Evolutionary conservation across 75 land plant genomes (phyloP).

Genomic region (Chamaecyparis obtusa): DNA sequence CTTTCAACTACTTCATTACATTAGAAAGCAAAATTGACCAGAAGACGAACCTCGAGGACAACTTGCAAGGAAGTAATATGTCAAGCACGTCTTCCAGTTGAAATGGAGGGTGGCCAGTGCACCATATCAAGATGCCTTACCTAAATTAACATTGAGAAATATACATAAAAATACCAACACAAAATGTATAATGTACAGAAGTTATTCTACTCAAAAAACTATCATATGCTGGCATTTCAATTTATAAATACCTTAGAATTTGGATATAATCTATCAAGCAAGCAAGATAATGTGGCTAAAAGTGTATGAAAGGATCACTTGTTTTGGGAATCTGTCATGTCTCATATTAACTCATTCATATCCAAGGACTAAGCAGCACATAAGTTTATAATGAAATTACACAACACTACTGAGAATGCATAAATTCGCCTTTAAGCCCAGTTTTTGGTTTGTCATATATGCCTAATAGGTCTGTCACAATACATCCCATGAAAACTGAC

Average conservation of each 20-base stretch:
- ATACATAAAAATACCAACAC: neutral
- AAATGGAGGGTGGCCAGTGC: neutral
- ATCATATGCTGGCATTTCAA: too few species aligned
- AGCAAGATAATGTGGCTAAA: too few species aligned
- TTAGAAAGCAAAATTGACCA: neutral
- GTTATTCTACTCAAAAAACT: too few species aligned
- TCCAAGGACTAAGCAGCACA: neutral
- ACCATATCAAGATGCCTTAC: neutral
- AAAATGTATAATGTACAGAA: too few species aligned
- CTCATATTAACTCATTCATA: neutral
- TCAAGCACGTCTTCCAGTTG: neutral
- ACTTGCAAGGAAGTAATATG: neutral
- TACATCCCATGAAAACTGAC: neutral
- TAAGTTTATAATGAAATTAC: neutral
- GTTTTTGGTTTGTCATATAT: neutral
- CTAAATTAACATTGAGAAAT: neutral
- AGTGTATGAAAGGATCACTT: neutral
- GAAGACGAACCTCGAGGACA: neutral
- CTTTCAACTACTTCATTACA: neutral
- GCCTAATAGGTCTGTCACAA: neutral
- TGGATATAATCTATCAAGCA: too few species aligned
- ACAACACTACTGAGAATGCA: neutral
- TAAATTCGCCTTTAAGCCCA: neutral
- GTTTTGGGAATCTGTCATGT: neutral
- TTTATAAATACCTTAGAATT: too few species aligned